Conservation (phyloP, 345 rosid genomes). For the Arabidopsis arenosa region DNA sequence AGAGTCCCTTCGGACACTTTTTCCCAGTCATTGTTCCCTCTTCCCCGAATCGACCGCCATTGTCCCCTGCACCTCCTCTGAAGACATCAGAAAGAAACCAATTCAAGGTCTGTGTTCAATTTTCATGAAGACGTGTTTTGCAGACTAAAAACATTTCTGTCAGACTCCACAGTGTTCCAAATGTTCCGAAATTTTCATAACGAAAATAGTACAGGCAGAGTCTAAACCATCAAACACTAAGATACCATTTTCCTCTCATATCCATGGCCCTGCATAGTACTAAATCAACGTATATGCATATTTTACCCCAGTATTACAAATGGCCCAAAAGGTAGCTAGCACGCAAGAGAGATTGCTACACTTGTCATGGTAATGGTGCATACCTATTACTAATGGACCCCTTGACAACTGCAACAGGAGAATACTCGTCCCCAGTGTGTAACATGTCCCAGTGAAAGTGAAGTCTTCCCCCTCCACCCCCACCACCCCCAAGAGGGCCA, state of each 20-base stretch:
- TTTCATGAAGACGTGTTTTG: constrained; percentile 14
- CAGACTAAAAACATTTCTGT: not conserved
- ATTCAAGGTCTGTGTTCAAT: constrained; percentile 17
- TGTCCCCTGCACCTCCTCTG: constrained; percentile 92
- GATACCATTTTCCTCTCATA: constrained; percentile 7
- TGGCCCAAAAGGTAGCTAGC: constrained; percentile 25
- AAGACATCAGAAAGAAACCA: constrained; percentile 46
- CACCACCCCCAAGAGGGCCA: constrained; percentile 88
- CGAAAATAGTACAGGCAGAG: constrained; percentile 10
- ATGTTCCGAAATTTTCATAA: constrained; percentile 14
- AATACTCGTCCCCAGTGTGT: constrained; percentile 73
- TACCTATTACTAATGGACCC: constrained; percentile 84
- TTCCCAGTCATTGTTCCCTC: constrained; percentile 89
- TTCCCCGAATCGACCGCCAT: constrained; percentile 83
- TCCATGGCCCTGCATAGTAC: not conserved
- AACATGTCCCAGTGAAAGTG: constrained; percentile 97
- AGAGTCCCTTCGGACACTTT: constrained; percentile 89
- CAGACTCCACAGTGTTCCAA: not conserved
- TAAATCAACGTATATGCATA: not conserved
- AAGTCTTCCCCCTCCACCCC: constrained; percentile 98
- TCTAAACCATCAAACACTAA: constrained; percentile 14
- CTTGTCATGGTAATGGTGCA: constrained; percentile 32
- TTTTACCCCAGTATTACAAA: constrained; percentile 1
- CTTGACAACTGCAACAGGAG: constrained; percentile 70
- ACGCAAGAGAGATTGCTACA: not conserved